A percentile compares a stretch with the other conserved stretches of the same genome.
Conservation (phyloP, 2,329 filamentous ascomycete species). For the Albophoma yamanashiensis region DNA sequence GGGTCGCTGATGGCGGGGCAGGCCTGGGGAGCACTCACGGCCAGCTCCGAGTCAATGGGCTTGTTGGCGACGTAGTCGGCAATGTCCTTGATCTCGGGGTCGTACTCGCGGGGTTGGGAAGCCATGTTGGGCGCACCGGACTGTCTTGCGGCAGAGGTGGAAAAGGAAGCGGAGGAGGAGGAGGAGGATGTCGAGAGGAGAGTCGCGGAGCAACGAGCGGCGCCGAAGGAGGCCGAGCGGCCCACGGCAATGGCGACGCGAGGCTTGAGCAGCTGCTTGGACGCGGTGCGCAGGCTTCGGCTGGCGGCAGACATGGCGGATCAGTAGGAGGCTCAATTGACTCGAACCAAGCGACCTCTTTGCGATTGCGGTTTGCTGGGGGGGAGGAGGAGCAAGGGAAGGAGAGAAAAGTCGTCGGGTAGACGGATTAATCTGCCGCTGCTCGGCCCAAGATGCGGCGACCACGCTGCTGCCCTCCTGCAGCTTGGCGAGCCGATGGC, state of each 20-base stretch:
- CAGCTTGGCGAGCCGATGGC: background rate
- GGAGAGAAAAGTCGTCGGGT: background rate
- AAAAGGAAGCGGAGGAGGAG: constrained; percentile 22
- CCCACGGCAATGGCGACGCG: constrained; percentile 16
- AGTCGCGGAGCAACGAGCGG: constrained; percentile 18
- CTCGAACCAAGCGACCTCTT: background rate
- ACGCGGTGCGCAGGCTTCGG: constrained; percentile 42
- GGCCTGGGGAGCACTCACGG: constrained; percentile 48
- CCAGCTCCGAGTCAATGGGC: constrained; percentile 80
- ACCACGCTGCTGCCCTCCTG: background rate
- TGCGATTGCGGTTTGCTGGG: background rate
- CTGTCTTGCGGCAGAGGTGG: constrained; percentile 35
- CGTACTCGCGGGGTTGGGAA: constrained; percentile 54
- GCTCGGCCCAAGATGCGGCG: background rate
- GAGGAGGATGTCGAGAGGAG: constrained; percentile 22
- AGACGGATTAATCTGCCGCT: background rate
- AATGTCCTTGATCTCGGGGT: constrained; percentile 91
- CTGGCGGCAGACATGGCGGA: constrained; percentile 41
- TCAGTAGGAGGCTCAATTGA: background rate
- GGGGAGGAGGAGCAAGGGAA: background rate
- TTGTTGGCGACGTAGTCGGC: constrained; percentile 91
- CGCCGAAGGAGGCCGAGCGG: constrained; percentile 13
- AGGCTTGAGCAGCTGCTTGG: constrained; percentile 39
- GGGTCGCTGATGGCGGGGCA: background rate
- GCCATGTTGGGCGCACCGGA: constrained; percentile 41